A percentile compares a stretch with the other conserved stretches of the same genome.
Conservation (phyloP, 1,284 basidiomycete genomes). For the Lentinus polychrous region DNA sequence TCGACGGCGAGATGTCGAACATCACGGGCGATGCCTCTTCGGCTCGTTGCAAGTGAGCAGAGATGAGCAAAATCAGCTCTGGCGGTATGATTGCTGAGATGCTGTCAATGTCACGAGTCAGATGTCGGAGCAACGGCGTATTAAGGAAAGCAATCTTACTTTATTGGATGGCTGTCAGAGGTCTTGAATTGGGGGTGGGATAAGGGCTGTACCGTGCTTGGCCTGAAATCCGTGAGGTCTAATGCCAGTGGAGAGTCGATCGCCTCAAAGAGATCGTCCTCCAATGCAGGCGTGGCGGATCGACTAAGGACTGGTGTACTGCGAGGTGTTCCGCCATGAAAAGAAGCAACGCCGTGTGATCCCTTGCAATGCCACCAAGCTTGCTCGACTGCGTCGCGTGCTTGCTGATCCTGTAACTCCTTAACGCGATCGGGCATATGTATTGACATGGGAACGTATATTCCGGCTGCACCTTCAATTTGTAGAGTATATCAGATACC, state of each 20-base stretch:
- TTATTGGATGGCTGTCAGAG: conserved; percentile 78
- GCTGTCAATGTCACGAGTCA: conserved; percentile 26
- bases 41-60: conserved; percentile 38
- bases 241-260: conserved; percentile 35
- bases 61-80: conserved; percentile 50
- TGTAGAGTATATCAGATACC: background rate
- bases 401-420: conserved; percentile 56
- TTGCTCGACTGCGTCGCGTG: conserved; percentile 31
- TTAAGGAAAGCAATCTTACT: conserved; percentile 41
- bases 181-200: conserved; percentile 49
- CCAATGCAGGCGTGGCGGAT: conserved; percentile 18
- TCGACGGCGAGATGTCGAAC: conserved; percentile 28
- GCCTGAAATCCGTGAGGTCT: conserved; percentile 5
- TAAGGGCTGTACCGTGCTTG: background rate
- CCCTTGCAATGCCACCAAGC: conserved; percentile 49
- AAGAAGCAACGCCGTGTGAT: conserved; percentile 4
- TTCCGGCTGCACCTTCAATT: conserved; percentile 42
- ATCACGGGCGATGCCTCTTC: conserved; percentile 29
- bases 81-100: conserved; percentile 62
- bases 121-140: background rate
- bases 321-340: conserved; percentile 3
- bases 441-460: conserved; percentile 68
- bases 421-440: conserved; percentile 60
- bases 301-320: conserved; percentile 16
- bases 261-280: conserved; percentile 45